Evolutionary conservation across 2,329 filamentous ascomycete species (phyloP), one percentile per base, ranked within the genome.

Genomic region (Venturiaceae sp.): DNA sequence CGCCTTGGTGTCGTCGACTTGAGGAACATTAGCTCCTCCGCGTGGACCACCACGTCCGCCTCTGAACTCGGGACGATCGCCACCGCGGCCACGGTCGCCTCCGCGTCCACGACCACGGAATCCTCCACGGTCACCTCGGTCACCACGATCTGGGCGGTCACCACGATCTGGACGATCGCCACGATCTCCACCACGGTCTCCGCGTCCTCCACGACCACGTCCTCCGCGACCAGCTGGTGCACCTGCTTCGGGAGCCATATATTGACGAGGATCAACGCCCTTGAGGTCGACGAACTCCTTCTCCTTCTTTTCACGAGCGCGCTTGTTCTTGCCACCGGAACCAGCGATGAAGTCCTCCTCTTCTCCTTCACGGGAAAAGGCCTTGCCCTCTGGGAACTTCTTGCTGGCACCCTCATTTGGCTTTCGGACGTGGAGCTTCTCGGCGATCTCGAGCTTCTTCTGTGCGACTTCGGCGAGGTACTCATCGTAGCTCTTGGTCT

Each of bases 341-440:
- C 81, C 85, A 68, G 87, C 77, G 71, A 96, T 87, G 83, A 89
- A 96, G 64, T 72, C 71, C 67, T 87, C 84, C 67, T 90, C 85
- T 58, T 83, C 81, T 53, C 79, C 72, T 60, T 71, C 72, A 64
- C 78, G 79, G 68, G 72, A 68, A 67, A 84, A 67, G 63, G 80
- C 76, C 80, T 92, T 95, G 72, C 90, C 91, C 68, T 82, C 80
- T 69, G 88, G 88, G 89, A 92, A 96, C 83, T 96, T 94, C 84
- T 94, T 92, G 81, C 90, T 90, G 80, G 80, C 83, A 70, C 92
- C 92, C 80, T 96, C 92, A 81, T 97, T 96, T 75, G 92, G 79
- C 80, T 91, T 85, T 78, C 94, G 92, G 71, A 90, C 81, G 69
- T 89, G 83, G 68, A 86, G 81, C 66, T 77, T 75, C 66, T 82